Conservation (phyloP, 352 stramenopile species). For the Pythium apleroticum region DNA sequence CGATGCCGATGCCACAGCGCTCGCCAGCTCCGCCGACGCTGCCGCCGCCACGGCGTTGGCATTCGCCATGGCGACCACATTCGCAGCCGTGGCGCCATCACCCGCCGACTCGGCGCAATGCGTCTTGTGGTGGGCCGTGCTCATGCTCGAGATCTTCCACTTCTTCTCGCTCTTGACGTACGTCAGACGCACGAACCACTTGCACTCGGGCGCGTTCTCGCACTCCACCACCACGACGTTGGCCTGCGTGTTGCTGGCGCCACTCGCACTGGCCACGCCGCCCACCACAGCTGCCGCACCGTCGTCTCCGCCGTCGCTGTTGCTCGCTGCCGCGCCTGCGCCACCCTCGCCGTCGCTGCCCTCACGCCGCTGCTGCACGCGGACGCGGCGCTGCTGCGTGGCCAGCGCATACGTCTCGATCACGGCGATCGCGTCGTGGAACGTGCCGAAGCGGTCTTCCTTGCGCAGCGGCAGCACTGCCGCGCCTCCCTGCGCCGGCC, state of each 20-base stretch:
- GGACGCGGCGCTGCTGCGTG: slow-evolving; percentile 52
- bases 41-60: neutral
- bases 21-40: slow-evolving; percentile 9
- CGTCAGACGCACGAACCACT: slow-evolving; percentile 71
- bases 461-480: slow-evolving; percentile 39
- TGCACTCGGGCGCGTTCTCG: slow-evolving; percentile 61
- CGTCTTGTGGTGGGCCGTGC: slow-evolving; percentile 59
- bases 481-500: too few relatives aligned
- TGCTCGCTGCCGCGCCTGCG: slow-evolving; percentile 8
- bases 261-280: neutral
- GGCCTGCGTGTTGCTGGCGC: slow-evolving; percentile 13
- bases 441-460: slow-evolving; percentile 59
- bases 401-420: slow-evolving; percentile 60
- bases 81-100: neutral
- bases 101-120: slow-evolving; percentile 38
- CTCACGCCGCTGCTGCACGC: slow-evolving; percentile 40
- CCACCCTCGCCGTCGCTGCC: neutral
- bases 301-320: slow-evolving; percentile 2
- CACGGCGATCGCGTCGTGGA: slow-evolving; percentile 60
- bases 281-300: neutral
- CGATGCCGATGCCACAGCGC: slow-evolving; percentile 1
- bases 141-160: slow-evolving; percentile 80
- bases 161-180: slow-evolving; percentile 65
- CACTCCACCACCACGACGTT: slow-evolving; percentile 66
- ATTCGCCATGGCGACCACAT: neutral